Percentiles rank a stretch among this genome's conserved stretches.
phyloP scores from a whole-genome alignment of 2,329 filamentous ascomycete genomes.

The Ascomycota sp. region DNA sequence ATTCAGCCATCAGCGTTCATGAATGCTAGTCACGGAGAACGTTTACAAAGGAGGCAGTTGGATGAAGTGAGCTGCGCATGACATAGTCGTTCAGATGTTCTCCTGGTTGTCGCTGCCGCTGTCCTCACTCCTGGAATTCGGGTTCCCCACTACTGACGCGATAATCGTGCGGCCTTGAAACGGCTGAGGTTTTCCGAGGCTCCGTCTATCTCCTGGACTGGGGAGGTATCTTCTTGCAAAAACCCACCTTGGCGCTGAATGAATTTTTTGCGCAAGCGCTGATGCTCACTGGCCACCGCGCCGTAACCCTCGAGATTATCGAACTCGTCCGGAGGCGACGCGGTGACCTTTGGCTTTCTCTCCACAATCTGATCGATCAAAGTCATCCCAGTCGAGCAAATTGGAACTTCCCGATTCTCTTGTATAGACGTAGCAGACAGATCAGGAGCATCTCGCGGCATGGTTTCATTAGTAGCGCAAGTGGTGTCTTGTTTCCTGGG shows the following conservation, averaged over 20 bases:
- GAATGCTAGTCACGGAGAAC: too few relatives aligned
- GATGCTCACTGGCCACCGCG: slow-evolving; percentile 67
- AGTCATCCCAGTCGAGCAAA: slow-evolving; percentile 30
- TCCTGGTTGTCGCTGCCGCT: slow-evolving; percentile 4
- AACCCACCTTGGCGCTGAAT: slow-evolving; percentile 75
- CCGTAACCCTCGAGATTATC: slow-evolving; percentile 50
- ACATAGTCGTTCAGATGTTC: too few relatives aligned
- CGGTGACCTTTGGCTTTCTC: slow-evolving; percentile 17
- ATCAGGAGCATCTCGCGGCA: slow-evolving; percentile 22
- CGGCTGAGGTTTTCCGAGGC: slow-evolving; percentile 45
- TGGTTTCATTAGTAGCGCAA: slow-evolving; percentile 2
- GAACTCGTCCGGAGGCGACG: slow-evolving; percentile 37
- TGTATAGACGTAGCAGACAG: slow-evolving; percentile 19
- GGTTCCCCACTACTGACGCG: slow-evolving; percentile 27
- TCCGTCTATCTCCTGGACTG: slow-evolving; percentile 45
- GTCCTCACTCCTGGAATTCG: too few relatives aligned
- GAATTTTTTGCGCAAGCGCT: slow-evolving; percentile 61
- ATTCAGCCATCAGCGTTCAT: too few relatives aligned
- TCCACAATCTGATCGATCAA: slow-evolving; percentile 41
- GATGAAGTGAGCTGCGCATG: too few relatives aligned
- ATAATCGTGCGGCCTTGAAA: slow-evolving; percentile 51
- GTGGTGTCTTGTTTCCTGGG: slow-evolving; percentile 25
- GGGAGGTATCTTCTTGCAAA: slow-evolving; percentile 46
- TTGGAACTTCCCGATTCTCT: slow-evolving; percentile 19
- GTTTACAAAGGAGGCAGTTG: too few relatives aligned